phyloP scores from a whole-genome alignment of 441 rosid genomes.

The Arabidopsis hybrid region DNA sequence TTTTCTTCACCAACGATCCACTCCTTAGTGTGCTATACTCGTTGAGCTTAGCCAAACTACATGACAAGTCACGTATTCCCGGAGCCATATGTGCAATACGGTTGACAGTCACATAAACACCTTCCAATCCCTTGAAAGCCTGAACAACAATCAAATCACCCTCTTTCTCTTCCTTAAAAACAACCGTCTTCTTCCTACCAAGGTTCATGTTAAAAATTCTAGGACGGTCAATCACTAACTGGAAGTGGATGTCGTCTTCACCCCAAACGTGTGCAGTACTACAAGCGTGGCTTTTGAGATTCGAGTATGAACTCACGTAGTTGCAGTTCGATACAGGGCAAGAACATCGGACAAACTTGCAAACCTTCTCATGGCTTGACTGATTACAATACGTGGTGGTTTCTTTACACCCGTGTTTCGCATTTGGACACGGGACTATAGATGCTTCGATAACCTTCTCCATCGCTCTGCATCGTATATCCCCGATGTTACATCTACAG shows the following conservation, averaged over 20 bases:
- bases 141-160: too few species aligned
- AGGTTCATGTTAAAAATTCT: too few species aligned
- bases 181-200: too few species aligned
- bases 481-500: constrained; percentile 58
- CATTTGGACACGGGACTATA: constrained; percentile 50
- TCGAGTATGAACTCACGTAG: constrained; percentile 46
- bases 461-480: constrained; percentile 64
- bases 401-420: constrained; percentile 53
- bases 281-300: constrained; percentile 15
- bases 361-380: constrained; percentile 50
- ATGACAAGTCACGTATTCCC: not conserved
- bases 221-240: not conserved
- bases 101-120: not conserved
- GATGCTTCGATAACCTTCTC: constrained; percentile 68
- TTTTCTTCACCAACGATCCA: constrained; percentile 13
- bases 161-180: too few species aligned
- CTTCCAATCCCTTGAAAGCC: too few species aligned
- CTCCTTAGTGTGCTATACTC: not conserved
- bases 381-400: constrained; percentile 43
- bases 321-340: constrained; percentile 58
- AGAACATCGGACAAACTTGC: constrained; percentile 44
- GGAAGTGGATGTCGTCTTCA: not conserved
- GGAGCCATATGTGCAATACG: constrained; percentile 19
- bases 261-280: too few species aligned
- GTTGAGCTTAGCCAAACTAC: constrained; percentile 7